Percentiles rank a stretch among this genome's conserved stretches.
Evolutionary conservation across 176 grass and related monocot species (phyloP).

Genomic region (Saccharum officinarum): DNA sequence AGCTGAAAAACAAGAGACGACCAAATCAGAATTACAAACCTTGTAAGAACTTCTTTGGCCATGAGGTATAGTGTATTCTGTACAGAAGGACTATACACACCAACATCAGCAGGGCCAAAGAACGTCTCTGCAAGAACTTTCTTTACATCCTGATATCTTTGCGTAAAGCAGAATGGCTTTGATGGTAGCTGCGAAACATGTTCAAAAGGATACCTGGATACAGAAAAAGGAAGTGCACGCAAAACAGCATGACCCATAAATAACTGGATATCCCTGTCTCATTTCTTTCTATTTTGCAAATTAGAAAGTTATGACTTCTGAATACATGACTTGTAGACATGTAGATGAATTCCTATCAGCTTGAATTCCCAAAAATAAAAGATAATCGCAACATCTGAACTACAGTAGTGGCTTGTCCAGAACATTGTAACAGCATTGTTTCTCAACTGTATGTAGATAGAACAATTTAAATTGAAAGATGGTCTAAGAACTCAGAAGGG

Average conservation of each 20-base stretch:
- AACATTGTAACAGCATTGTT: background rate
- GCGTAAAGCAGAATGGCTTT: constrained; percentile 80
- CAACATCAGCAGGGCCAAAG: constrained; percentile 77
- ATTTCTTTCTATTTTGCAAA: background rate
- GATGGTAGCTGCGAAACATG: constrained; percentile 65
- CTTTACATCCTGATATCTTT: constrained; percentile 85
- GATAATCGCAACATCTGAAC: background rate
- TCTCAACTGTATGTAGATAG: background rate
- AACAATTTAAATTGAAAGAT: background rate
- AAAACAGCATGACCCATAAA: background rate
- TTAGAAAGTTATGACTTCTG: background rate
- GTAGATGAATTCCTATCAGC: background rate
- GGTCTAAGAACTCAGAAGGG: background rate
- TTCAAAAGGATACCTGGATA: constrained; percentile 70
- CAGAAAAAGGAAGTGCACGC: background rate
- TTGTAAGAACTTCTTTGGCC: constrained; percentile 82
- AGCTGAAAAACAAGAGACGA: background rate
- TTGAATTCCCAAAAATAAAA: background rate
- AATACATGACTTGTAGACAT: background rate
- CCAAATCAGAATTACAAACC: constrained; percentile 42
- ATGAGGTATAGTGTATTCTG: constrained; percentile 90
- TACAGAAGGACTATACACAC: constrained; percentile 93
- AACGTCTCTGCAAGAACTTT: constrained; percentile 73
- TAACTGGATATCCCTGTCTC: background rate
- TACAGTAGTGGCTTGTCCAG: background rate